These are phyloP conservation scores for Hysterium pulicare DNA, from an alignment of 2,329 filamentous ascomycete genomes.

Conservation along the genomic window DNA sequence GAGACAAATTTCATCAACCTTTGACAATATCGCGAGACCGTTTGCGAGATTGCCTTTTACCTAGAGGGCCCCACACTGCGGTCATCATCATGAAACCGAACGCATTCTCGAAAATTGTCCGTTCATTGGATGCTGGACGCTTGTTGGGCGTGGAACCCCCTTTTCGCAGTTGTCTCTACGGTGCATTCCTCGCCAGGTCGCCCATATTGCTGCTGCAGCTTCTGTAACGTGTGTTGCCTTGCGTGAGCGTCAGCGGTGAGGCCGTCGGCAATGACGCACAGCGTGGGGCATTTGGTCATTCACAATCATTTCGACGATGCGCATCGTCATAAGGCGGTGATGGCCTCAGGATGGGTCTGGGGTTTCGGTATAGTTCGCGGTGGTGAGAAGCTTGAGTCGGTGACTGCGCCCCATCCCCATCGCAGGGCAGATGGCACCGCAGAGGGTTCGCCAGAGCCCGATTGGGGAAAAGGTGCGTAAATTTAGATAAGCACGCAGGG, in stretches of 20 bases:
- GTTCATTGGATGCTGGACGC: no score
- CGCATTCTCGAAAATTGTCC: no score
- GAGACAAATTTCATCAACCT: conserved; percentile 11
- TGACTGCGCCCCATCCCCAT: conserved; percentile 7
- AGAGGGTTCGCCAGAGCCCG: no score
- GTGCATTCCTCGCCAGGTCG: no score
- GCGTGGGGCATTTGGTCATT: not conserved
- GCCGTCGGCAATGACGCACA: not conserved
- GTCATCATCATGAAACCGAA: conserved; percentile 16
- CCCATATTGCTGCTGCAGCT: no score
- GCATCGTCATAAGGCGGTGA: not conserved
- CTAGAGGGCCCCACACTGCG: conserved; percentile 8
- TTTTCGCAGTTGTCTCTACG: no score
- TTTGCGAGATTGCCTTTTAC: conserved; percentile 5
- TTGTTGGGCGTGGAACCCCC: no score
- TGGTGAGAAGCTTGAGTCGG: conserved; percentile 23
- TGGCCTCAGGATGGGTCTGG: no score
- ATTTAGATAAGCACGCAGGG: conserved; percentile 1
- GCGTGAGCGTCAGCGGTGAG: conserved; percentile 3
- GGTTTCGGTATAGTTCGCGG: no score
- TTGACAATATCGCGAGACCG: conserved; percentile 6
- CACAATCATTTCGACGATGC: conserved; percentile 2
- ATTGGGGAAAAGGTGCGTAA: conserved; percentile 6
- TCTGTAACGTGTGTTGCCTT: no score
- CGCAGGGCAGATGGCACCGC: not conserved